Evolutionary conservation across 352 stramenopile species (phyloP).

Genomic region (Stramenopiles sp.): DNA sequence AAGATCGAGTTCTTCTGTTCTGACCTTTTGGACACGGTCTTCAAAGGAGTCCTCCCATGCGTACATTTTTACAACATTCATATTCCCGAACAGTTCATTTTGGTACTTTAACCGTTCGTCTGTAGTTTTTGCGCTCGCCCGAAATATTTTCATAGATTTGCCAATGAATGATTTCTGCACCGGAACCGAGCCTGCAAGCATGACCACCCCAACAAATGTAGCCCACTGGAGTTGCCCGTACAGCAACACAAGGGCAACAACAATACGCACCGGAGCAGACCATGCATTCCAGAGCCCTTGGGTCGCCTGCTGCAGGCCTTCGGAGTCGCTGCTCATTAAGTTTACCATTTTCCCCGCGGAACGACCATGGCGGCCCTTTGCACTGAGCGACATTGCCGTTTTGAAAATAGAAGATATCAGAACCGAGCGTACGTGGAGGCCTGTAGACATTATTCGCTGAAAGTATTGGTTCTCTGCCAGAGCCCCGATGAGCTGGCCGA

Average conservation of each 20-base stretch:
- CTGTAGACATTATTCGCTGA: too few relatives aligned
- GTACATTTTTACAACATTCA: conserved; percentile 90
- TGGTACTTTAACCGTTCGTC: conserved; percentile 76
- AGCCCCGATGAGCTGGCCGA: too few relatives aligned
- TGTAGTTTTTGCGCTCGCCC: not conserved
- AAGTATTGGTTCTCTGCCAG: too few relatives aligned
- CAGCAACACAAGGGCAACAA: conserved; percentile 35
- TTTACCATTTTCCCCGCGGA: not conserved
- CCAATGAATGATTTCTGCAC: not conserved
- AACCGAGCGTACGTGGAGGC: too few relatives aligned
- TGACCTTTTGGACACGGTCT: conserved; percentile 34
- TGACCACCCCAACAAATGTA: conserved; percentile 33
- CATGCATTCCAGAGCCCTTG: conserved; percentile 26
- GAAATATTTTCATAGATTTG: not conserved
- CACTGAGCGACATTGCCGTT: conserved; percentile 35
- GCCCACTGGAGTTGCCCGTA: conserved; percentile 33
- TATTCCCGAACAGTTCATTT: conserved; percentile 68
- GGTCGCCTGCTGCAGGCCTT: conserved; percentile 17
- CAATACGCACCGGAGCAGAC: conserved; percentile 36
- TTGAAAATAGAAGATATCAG: conserved; percentile 42
- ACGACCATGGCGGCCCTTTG: too few relatives aligned
- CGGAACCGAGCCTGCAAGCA: conserved; percentile 14
- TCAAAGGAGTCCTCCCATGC: conserved; percentile 72
- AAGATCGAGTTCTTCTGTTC: conserved; percentile 15
- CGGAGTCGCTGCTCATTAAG: not conserved